Conservation (phyloP, 495 filamentous ascomycete genomes). For the Aspergillus homomorphus region DNA sequence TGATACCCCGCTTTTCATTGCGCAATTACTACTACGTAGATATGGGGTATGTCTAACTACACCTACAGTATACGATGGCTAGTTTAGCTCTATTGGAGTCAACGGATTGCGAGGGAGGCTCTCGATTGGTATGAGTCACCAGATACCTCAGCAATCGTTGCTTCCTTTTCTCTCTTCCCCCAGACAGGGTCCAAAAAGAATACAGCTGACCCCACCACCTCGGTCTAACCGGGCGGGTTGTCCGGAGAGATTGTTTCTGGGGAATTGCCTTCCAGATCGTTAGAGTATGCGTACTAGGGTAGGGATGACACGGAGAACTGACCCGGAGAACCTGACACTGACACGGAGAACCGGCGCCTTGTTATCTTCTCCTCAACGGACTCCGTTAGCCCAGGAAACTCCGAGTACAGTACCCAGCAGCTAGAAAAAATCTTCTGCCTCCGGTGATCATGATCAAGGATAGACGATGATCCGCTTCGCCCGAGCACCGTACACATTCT, state of each 20-base stretch:
- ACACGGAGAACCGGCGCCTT: background rate
- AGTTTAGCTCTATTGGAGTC: background rate
- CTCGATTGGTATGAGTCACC: background rate
- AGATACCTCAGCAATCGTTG: background rate
- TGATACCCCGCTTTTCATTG: background rate
- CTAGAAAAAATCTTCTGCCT: background rate
- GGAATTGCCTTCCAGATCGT: background rate
- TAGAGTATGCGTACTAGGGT: background rate
- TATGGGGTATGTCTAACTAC: background rate
- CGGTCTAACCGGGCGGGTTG: background rate
- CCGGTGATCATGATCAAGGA: background rate
- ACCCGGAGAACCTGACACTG: background rate
- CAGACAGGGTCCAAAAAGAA: background rate
- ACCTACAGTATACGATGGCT: background rate
- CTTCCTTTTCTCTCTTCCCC: background rate
- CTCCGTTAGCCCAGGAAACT: background rate
- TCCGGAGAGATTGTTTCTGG: background rate
- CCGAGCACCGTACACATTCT: background rate
- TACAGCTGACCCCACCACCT: constrained; percentile 1
- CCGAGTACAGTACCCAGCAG: too few species aligned
- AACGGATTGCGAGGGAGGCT: background rate
- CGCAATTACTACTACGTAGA: background rate
- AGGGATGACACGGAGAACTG: background rate
- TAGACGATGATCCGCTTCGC: background rate
- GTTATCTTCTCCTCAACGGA: background rate